Percentiles rank a stretch among this genome's conserved stretches.
Evolutionary conservation across 2,329 filamentous ascomycete species (phyloP).

Genomic region (Lachnum nothofagi): DNA sequence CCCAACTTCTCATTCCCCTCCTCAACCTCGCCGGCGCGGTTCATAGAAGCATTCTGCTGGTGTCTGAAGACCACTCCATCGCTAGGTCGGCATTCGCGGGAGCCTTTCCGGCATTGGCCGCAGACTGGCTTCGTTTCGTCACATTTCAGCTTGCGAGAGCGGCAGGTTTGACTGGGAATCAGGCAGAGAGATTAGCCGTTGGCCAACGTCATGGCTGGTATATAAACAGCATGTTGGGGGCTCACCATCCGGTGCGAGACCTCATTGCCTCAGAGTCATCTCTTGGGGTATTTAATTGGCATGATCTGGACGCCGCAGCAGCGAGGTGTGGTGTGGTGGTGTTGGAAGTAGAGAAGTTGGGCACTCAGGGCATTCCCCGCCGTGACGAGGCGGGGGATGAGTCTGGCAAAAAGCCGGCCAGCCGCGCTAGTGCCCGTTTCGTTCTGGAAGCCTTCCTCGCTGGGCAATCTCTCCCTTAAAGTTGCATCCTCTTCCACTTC

Average conservation of each 20-base stretch:
- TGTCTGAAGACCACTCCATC: conserved; percentile 62
- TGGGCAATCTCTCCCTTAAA: too few relatives aligned
- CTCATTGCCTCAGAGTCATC: conserved; percentile 30
- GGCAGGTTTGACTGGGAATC: conserved; percentile 47
- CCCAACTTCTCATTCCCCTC: conserved; percentile 42
- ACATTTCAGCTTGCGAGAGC: conserved; percentile 59
- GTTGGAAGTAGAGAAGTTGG: too few relatives aligned
- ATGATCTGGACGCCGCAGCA: conserved; percentile 2
- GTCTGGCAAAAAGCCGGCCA: too few relatives aligned
- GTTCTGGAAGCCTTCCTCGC: too few relatives aligned
- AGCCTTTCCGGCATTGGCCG: conserved; percentile 53
- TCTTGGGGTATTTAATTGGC: conserved; percentile 15
- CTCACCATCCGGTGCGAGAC: conserved; percentile 36
- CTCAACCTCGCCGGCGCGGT: conserved; percentile 40
- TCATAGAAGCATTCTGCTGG: conserved; percentile 66
- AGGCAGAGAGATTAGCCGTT: not conserved
- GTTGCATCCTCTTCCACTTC: too few relatives aligned
- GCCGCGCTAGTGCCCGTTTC: too few relatives aligned
- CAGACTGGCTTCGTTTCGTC: conserved; percentile 58
- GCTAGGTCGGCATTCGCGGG: conserved; percentile 54
- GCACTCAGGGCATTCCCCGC: not conserved
- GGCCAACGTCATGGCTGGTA: not conserved
- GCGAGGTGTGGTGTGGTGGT: not conserved
- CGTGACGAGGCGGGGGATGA: not conserved
- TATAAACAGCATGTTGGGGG: too few relatives aligned